These are phyloP conservation scores for Malus hybrid DNA, from an alignment of 331 rosid genomes.

Conservation along the genomic window DNA sequence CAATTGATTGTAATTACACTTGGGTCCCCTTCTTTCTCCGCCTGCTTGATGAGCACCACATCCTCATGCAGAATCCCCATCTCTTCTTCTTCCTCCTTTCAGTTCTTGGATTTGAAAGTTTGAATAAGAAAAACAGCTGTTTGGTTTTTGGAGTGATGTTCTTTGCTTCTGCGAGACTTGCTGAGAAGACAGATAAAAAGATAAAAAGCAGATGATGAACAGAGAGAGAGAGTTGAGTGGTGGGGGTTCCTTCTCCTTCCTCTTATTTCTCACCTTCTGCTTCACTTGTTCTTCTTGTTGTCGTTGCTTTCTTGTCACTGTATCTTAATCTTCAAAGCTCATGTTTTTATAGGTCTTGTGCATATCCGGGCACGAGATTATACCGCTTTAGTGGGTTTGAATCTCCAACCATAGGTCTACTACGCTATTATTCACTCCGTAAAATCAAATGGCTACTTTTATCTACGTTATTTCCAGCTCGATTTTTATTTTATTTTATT, in stretches of 20 bases:
- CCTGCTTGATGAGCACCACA: conserved; percentile 49
- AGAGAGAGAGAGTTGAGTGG: background rate
- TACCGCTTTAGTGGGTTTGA: background rate
- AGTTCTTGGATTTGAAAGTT: background rate
- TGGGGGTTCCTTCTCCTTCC: background rate
- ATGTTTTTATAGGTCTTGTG: background rate
- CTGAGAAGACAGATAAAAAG: background rate
- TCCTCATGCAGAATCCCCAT: conserved; percentile 89
- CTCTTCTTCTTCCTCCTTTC: background rate
- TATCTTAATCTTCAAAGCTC: background rate
- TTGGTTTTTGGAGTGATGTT: background rate
- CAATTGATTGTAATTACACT: conserved; percentile 78
- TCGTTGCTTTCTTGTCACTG: conserved; percentile 18
- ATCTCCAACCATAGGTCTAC: background rate
- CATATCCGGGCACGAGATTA: background rate
- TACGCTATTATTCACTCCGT: too few species aligned
- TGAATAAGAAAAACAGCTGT: background rate
- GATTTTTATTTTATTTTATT: too few species aligned
- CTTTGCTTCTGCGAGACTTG: background rate
- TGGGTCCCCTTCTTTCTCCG: conserved; percentile 69
- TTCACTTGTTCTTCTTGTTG: conserved; percentile 12
- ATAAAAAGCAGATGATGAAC: background rate
- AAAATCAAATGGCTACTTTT: too few species aligned
- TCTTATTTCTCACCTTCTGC: background rate
- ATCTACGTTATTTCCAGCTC: rapidly evolving